phyloP scores from a whole-genome alignment of 371 early-diverging fungal genomes.

The Paraphysoderma sedebokerense region DNA sequence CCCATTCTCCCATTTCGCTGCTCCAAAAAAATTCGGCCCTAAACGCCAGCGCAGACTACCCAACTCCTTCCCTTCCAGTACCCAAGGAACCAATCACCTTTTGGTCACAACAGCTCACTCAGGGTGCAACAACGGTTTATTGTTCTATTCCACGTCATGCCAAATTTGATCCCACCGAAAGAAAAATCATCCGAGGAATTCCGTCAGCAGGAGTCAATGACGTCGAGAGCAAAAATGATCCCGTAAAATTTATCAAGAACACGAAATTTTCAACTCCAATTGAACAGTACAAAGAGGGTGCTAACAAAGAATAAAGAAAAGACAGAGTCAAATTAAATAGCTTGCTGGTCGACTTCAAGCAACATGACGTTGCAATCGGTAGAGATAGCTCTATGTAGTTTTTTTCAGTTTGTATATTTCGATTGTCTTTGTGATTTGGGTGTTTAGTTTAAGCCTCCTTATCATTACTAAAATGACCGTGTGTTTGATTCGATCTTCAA shows the following conservation, averaged over 20 bases:
- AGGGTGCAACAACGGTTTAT: constrained; percentile 1
- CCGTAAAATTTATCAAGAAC: neutral
- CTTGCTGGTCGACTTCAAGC: no score
- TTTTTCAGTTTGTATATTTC: no score
- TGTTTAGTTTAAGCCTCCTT: no score
- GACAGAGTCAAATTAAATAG: no score
- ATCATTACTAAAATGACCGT: no score
- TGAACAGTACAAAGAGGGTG: neutral
- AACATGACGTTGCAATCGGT: no score
- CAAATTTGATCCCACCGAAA: neutral
- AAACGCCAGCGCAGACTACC: neutral
- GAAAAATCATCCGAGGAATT: neutral
- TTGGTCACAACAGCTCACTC: neutral
- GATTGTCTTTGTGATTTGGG: no score
- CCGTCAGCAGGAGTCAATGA: neutral
- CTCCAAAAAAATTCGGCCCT: neutral
- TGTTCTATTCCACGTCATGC: neutral
- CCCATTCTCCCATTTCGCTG: neutral
- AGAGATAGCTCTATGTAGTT: no score
- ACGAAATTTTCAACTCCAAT: constrained; percentile 1
- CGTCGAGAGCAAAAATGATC: neutral
- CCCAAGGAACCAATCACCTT: constrained; percentile 2
- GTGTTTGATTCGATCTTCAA: no score
- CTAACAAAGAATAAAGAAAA: neutral
- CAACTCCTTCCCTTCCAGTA: neutral